phyloP scores from a whole-genome alignment of 805 yeast species.

The Lachancea sp. region DNA sequence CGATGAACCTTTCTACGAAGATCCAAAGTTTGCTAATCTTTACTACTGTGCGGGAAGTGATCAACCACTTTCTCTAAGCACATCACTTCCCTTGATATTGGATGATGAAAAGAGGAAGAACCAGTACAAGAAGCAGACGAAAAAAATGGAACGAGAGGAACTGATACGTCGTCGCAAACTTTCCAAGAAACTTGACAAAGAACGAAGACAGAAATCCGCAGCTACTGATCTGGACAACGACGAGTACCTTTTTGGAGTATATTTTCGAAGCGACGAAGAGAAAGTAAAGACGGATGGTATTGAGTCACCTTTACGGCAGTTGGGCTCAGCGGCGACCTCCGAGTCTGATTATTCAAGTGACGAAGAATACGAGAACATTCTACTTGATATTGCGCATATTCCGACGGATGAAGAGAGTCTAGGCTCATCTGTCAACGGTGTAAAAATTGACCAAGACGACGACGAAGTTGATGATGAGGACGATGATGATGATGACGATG shows the following conservation, averaged over 20 bases:
- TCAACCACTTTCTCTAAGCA: conserved; percentile 30
- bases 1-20: conserved; percentile 39
- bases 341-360: conserved; percentile 23
- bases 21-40: conserved; percentile 33
- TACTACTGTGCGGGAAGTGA: conserved; percentile 31
- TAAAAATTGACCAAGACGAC: background rate
- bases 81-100: conserved; percentile 29
- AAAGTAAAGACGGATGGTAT: conserved; percentile 17
- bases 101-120: conserved; percentile 27
- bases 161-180: conserved; percentile 26
- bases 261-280: conserved; percentile 29
- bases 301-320: conserved; percentile 23
- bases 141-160: conserved; percentile 27
- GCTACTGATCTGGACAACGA: conserved; percentile 34
- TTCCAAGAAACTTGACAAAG: conserved; percentile 17
- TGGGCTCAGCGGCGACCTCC: conserved; percentile 17
- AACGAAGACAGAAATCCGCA: conserved; percentile 32
- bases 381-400: conserved; percentile 30
- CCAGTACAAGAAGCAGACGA: conserved; percentile 26
- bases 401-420: conserved; percentile 31
- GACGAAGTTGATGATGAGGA: conserved; percentile 17
- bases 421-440: conserved; percentile 14
- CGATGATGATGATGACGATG: conserved; percentile 28
- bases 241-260: conserved; percentile 31
- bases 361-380: conserved; percentile 32